Evolutionary conservation across 768 basidiomycete genomes (phyloP), one percentile per base, ranked within the genome.

Genomic region (Pulveroboletus sp.): DNA sequence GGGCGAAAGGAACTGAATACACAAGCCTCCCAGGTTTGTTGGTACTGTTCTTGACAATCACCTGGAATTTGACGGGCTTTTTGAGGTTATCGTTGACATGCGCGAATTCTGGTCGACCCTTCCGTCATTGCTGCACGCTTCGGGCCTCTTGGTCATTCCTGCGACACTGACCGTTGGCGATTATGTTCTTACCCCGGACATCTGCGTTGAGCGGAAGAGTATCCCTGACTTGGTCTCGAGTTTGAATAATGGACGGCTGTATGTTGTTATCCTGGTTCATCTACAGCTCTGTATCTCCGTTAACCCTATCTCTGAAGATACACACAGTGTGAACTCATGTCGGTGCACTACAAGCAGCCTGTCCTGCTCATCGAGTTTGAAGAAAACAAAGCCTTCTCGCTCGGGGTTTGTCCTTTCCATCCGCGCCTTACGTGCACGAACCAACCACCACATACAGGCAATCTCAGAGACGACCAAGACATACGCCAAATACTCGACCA

Each of bases 271-370:
- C 43, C 39, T 32, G 8, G 4, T 36, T 14, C 4, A 14, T 36
- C 8, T 13, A 4, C 8, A 27, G 2, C 9, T n/a, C 9, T 15
- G n/a, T 4, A 14, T 36, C n/a, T 8, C 8, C 8, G 10, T 37
- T 55, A 6, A 51, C 30, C 15, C 33, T 45, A 57, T 14, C 54
- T 31, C 39, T 18, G 3, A 57, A 98, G 95, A 52, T 96, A 95
- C 65, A 89, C 93, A 0, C 96, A 99, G 63, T 98, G 95, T 71
- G 95, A 98, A 69, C 66, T 91, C 18, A 97, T 99, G 95, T 93
- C 89, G 0, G 86, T 85, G 14, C 89, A 97, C 65, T 98, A 99
- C 73, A 96, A 93, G 69, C 83, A 87, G 17, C 94, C 95, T 0
- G 76, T 99, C 46, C 73, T 99, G 14, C 74, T 98, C 9, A 96